Base-by-base conservation (phyloP, 73 alveolate genomes). In the Tetrahymena malaccensis region DNA sequence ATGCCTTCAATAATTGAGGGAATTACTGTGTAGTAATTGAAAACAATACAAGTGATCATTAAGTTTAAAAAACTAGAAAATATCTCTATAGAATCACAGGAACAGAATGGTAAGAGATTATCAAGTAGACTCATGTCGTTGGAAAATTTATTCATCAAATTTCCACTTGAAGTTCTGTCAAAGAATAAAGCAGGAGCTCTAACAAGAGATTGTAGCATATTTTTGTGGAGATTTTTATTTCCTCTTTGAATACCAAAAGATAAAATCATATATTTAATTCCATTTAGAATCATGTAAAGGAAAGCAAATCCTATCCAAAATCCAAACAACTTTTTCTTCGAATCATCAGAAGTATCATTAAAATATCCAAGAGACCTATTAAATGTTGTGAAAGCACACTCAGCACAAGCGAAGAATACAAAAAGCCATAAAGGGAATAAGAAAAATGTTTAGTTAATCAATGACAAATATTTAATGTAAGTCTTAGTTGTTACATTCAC, bases 141-240 rank as follows among this genome's bases (percentile, higher is more conserved):
- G 55, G 98, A 95, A 43, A 96, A 96, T 94, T 97, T 94, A 35
- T 96, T 95, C 70, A 95, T 70, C 6, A 95, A 95, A 44, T 96
- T 85, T 35, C 98, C 98, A 40, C 93, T 43, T 35, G 98, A 97
- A 85, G 94, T 96, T 8, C 94, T 44, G 43, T 96, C 98, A 93
- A 94, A 96, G 93, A 93, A 96, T 3, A 94, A 58, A 6, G 94
- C 95, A 10, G 97, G 97, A 22, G 98, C 96, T 35, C 95, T 85
- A 0, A 94, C 33, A n/a, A 96, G 55, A 43, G 93, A 55, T 35
- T 43, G 8, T 10, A 94, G 31, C 98, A 96, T 96, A 25, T 84
- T 31, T 4, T 27, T 37, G 70, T 96, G 98, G 13, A 95, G 89
- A 8, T 22, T 70, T 70, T n/a, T 31, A 11, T 31, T 70, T 70